phyloP scores from a whole-genome alignment of 345 rosid genomes.

The Erysimum cheiranthoides region DNA sequence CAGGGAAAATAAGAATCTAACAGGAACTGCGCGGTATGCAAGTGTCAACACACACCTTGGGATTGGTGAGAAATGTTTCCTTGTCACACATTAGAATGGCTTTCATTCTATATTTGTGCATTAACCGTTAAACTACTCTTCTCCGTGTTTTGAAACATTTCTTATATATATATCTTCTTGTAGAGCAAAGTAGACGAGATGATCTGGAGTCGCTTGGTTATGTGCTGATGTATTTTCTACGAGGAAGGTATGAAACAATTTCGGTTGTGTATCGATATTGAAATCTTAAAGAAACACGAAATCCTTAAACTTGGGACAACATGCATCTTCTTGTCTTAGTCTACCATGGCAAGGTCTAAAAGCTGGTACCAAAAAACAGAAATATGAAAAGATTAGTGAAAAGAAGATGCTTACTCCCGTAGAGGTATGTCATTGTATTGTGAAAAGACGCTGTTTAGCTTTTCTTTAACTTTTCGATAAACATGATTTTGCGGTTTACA shows the following conservation, averaged over 20 bases:
- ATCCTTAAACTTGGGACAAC: not conserved
- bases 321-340: conserved; percentile 49
- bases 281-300: conserved; percentile 6
- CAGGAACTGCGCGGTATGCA: conserved; percentile 95
- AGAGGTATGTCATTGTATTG: conserved; percentile 58
- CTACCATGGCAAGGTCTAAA: conserved; percentile 97
- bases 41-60: conserved; percentile 97
- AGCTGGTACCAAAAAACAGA: conserved; percentile 96
- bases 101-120: not conserved
- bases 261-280: not conserved
- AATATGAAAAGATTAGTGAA: conserved; percentile 90
- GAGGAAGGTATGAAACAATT: conserved; percentile 76
- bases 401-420: conserved; percentile 89
- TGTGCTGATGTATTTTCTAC: conserved; percentile 86
- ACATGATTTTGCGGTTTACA: conserved; percentile 37
- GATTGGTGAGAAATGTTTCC: conserved; percentile 59
- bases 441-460: not conserved
- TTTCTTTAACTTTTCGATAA: conserved; percentile 10
- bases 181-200: conserved; percentile 98
- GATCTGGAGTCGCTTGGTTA: conserved; percentile 96
- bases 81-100: not conserved
- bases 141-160: conserved; percentile 20
- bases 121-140: not conserved
- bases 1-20: conserved; percentile 92
- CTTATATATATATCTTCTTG: conserved; percentile 35